Percentiles rank a stretch among this genome's conserved stretches.
These are phyloP conservation scores for Aspergillus ustus DNA, from an alignment of 2,329 filamentous ascomycete species.

Conservation along the genomic window DNA sequence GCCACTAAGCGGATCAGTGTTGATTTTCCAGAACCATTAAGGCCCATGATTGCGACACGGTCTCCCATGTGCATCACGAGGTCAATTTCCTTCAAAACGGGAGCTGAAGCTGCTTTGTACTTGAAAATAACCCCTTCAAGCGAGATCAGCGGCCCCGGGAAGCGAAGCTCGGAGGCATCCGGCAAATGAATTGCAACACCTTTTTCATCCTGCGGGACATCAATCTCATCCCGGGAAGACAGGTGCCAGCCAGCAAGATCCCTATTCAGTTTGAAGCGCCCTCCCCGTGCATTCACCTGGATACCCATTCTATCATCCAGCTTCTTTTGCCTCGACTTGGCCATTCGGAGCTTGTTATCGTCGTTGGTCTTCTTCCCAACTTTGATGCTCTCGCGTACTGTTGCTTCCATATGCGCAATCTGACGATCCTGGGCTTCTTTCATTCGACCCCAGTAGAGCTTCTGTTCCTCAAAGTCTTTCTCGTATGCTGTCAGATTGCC, in stretches of 20 bases:
- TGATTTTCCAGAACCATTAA: slow-evolving; percentile 83
- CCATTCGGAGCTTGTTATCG: slow-evolving; percentile 84
- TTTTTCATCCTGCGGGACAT: slow-evolving; percentile 67
- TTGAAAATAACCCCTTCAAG: slow-evolving; percentile 71
- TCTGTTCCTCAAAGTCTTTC: slow-evolving; percentile 65
- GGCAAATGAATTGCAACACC: slow-evolving; percentile 63
- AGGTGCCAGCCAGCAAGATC: slow-evolving; percentile 69
- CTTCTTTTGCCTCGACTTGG: slow-evolving; percentile 82
- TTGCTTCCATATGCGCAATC: slow-evolving; percentile 78
- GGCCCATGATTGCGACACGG: slow-evolving; percentile 73
- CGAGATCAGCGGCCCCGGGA: slow-evolving; percentile 74
- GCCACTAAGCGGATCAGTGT: slow-evolving; percentile 75
- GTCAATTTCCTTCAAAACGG: slow-evolving; percentile 65
- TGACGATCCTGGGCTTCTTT: slow-evolving; percentile 82
- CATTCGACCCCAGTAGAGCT: slow-evolving; percentile 71
- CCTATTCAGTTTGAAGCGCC: slow-evolving; percentile 78
- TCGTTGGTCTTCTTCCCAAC: slow-evolving; percentile 78
- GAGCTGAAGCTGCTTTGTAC: slow-evolving; percentile 56
- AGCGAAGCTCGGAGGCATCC: slow-evolving; percentile 70
- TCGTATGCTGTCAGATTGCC: slow-evolving; percentile 77
- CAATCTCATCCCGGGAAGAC: slow-evolving; percentile 68
- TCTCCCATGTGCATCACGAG: slow-evolving; percentile 75
- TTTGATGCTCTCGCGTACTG: slow-evolving; percentile 74
- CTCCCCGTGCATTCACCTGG: slow-evolving; percentile 72
- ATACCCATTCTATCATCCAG: slow-evolving; percentile 80